phyloP scores from a whole-genome alignment of 805 yeast species.

The Monosporozyma yasuniensis region DNA sequence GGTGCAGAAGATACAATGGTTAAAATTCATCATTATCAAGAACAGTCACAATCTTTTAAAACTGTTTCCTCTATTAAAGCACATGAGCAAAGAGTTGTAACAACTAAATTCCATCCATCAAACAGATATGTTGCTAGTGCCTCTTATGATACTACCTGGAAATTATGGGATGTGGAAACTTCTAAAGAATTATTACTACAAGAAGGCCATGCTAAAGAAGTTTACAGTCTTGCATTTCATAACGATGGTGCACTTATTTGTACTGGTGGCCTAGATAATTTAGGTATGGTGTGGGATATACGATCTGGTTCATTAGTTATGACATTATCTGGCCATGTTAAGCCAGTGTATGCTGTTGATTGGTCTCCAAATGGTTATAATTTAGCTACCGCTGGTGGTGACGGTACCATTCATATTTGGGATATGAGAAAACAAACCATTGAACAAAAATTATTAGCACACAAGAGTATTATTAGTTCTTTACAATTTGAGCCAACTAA shows the following conservation, averaged over 20 bases:
- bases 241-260: constrained; percentile 70
- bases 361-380: constrained; percentile 74
- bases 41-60: constrained; percentile 9
- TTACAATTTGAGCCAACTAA: constrained; percentile 40
- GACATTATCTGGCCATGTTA: constrained; percentile 56
- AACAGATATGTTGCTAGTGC: constrained; percentile 53
- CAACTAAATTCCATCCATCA: constrained; percentile 56
- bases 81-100: constrained; percentile 53
- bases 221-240: constrained; percentile 54
- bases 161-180: constrained; percentile 65
- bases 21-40: constrained; percentile 27
- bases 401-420: constrained; percentile 75
- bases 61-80: constrained; percentile 26
- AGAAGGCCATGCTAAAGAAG: constrained; percentile 79
- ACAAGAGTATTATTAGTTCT: constrained; percentile 61
- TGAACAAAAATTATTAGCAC: constrained; percentile 52
- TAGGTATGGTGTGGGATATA: constrained; percentile 75
- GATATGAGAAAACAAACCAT: constrained; percentile 50
- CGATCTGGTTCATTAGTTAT: constrained; percentile 62
- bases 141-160: constrained; percentile 82
- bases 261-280: constrained; percentile 71
- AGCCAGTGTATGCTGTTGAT: constrained; percentile 59
- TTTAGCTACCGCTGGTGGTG: constrained; percentile 78
- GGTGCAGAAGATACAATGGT: constrained; percentile 42
- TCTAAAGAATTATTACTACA: constrained; percentile 50